Conservation (phyloP, 352 stramenopile species). For the Pythium scleroteichum region DNA sequence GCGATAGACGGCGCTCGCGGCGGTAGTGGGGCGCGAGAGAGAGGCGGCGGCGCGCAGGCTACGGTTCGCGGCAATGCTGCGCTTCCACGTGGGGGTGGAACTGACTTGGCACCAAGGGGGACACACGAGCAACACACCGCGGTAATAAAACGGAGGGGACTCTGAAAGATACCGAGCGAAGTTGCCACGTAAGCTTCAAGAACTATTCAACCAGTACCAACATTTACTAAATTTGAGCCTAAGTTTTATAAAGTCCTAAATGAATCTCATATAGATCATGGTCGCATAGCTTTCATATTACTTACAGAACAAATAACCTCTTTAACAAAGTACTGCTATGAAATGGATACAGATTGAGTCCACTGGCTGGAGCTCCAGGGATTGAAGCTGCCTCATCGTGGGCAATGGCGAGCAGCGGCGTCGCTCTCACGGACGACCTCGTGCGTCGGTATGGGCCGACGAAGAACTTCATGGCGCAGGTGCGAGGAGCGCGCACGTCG, state of each 20-base stretch:
- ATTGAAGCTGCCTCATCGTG: not conserved
- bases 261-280: too few relatives aligned
- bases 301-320: not conserved
- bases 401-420: conserved; percentile 14
- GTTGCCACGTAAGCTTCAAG: conserved; percentile 27
- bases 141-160: conserved; percentile 22
- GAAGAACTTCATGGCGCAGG: conserved; percentile 66
- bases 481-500: conserved; percentile 10
- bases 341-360: too few relatives aligned
- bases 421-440: conserved; percentile 56
- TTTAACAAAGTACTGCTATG: not conserved
- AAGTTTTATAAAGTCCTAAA: too few relatives aligned
- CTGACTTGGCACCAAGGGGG: conserved; percentile 20
- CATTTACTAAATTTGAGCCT: too few relatives aligned
- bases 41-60: not conserved
- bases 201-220: conserved; percentile 36
- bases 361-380: not conserved
- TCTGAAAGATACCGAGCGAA: conserved; percentile 23
- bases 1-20: not conserved
- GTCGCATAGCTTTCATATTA: conserved; percentile 27
- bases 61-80: not conserved
- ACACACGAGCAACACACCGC: not conserved
- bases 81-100: conserved; percentile 28
- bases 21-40: not conserved
- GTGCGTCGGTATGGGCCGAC: conserved; percentile 68